Evolutionary conservation across 345 rosid genomes (phyloP).

Genomic region (Kandelia obovata): DNA sequence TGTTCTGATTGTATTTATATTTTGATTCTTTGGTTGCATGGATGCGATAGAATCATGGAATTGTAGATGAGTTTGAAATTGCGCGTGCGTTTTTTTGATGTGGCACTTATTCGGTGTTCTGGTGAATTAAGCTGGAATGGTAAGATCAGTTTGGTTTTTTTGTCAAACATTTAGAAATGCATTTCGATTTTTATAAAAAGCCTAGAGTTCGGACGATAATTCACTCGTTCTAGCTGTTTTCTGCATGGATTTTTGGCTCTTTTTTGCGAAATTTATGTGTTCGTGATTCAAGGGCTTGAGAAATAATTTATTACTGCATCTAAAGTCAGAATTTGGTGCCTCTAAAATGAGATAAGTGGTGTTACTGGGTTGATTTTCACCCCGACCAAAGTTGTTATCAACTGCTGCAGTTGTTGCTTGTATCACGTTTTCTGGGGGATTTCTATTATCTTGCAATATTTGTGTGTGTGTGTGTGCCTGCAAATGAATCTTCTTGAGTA

Average conservation of each 20-base stretch:
- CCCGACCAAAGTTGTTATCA: background rate
- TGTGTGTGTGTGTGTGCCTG: background rate
- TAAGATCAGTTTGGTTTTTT: background rate
- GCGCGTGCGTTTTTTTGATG: background rate
- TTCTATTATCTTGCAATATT: background rate
- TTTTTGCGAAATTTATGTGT: background rate
- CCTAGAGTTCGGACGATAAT: background rate
- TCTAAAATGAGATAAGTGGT: constrained; percentile 1
- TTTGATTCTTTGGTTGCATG: background rate
- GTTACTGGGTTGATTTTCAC: background rate
- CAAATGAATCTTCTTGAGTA: background rate
- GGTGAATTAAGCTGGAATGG: background rate
- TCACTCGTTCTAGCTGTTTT: background rate
- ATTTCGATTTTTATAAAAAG: background rate
- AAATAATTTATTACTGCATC: background rate
- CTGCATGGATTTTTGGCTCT: background rate
- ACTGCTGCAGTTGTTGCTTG: background rate
- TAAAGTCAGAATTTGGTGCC: background rate
- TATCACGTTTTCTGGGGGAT: background rate
- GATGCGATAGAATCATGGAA: background rate
- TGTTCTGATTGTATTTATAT: background rate
- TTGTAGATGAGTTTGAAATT: background rate
- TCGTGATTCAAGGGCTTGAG: background rate
- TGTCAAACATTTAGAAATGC: background rate
- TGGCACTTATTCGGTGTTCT: background rate